Percentiles rank a stretch among this genome's conserved stretches.
These are phyloP conservation scores for Beta vulgaris DNA, from an alignment of 148 eudicot genomes.

Conservation along the genomic window DNA sequence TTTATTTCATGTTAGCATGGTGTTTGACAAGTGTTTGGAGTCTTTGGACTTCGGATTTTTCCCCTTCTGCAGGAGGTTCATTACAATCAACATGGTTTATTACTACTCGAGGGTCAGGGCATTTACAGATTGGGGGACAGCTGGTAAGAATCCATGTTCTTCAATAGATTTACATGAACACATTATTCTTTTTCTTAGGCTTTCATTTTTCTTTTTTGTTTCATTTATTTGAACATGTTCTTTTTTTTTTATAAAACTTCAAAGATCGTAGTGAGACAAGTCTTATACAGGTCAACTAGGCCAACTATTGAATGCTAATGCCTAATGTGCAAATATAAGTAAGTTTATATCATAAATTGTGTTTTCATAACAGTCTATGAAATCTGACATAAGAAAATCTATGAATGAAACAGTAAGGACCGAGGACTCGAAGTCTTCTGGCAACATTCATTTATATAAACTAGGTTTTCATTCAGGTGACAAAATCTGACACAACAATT, in stretches of 20 bases:
- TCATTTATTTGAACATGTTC: not conserved
- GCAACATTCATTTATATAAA: not conserved
- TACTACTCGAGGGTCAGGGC: slow-evolving; percentile 93
- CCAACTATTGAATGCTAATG: not conserved
- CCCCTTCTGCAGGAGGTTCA: slow-evolving; percentile 72
- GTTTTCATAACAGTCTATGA: not conserved
- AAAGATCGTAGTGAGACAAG: not conserved
- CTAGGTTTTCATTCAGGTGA: not conserved
- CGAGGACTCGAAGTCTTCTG: not conserved
- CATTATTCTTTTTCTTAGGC: not conserved
- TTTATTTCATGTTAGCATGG: slow-evolving; percentile 9
- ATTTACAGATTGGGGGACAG: slow-evolving; percentile 87
- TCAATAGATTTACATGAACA: not conserved
- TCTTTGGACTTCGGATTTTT: not conserved
- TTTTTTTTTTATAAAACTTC: not conserved
- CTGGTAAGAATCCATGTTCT: slow-evolving; percentile 51
- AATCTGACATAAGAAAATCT: not conserved
- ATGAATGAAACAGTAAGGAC: not conserved
- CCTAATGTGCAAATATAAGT: not conserved
- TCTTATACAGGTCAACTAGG: not conserved
- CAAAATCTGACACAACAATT: not conserved
- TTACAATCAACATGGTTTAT: slow-evolving; percentile 92
- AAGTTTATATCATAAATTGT: not conserved
- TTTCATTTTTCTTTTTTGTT: not conserved
- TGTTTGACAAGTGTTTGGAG: not conserved